Evolutionary conservation across 768 basidiomycete genomes (phyloP), one percentile per base, ranked within the genome.

Genomic region (Termitomyces sp.): DNA sequence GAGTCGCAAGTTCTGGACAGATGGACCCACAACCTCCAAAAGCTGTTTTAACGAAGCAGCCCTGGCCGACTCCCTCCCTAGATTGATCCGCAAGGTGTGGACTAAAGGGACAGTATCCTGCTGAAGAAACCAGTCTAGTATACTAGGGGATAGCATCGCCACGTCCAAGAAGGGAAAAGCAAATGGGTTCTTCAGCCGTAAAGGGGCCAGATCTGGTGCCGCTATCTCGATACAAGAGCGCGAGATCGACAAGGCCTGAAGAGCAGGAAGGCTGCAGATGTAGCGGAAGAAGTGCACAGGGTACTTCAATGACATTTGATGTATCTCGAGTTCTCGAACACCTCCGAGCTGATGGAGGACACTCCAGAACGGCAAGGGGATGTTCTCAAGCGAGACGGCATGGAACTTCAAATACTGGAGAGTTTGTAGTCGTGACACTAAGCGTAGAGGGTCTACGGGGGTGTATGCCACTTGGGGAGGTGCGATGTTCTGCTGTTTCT

Each of bases 201-300:
- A 57, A 3, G 54, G 47, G 15, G 50, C 57, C 37, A 60, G 41
- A 48, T 64, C 62, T 9, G 37, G 3, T 10, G 52, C 48, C 9
- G 53, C 49, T 15, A 58, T 43, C 26, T 64, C 58, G 54, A 66
- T 65, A 37, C 55, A 64, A 43, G 67, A 62, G 43, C 63, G 60
- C n/a, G 66, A 67, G 33, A 71, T 66, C 7, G 69, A 66, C 11
- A 73, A 56, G 6, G 55, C 61, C 49, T 67, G 61, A 2, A 71
- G 63, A 14, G 60, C 53, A 1, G 67, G 68, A 10, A 71, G 60
- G n/a, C 66, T 64, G 11, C 66, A 65, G 43, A 70, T 56, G 53
- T 68, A 68, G 19, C 53, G 57, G 53, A 72, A 67, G 56, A 72
- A 66, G 7, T 57, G 46, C 15, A 58, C 54, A 9, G 67, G 61